Conservation (phyloP, 1,284 basidiomycete species). For the Paramarasmius palmivorus region DNA sequence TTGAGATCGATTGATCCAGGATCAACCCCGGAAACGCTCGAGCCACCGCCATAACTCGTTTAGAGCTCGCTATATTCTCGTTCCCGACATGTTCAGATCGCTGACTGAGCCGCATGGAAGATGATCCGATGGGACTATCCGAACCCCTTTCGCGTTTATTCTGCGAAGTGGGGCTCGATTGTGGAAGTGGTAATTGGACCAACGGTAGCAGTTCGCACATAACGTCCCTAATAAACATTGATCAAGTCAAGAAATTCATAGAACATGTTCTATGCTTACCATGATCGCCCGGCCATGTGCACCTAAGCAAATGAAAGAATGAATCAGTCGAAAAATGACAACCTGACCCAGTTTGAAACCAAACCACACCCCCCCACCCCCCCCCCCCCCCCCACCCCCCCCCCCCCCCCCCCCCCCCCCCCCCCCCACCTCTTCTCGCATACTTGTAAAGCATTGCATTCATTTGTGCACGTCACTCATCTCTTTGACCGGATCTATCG, state of each 20-base stretch:
- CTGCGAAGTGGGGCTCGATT: constrained; percentile 40
- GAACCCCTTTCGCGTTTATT: constrained; percentile 65
- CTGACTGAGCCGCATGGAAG: too few relatives aligned
- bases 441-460: constrained; percentile 54
- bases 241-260: background rate
- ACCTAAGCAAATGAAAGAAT: constrained; percentile 28
- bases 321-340: too few relatives aligned
- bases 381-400: too few relatives aligned
- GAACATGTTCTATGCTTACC: constrained; percentile 27
- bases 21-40: too few relatives aligned
- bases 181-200: constrained; percentile 64
- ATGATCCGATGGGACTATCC: too few relatives aligned
- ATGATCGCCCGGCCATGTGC: constrained; percentile 47
- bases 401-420: too few relatives aligned
- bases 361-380: too few relatives aligned
- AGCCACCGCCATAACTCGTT: too few relatives aligned
- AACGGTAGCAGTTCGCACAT: constrained; percentile 67
- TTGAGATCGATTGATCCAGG: too few relatives aligned
- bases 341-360: too few relatives aligned
- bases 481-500: constrained; percentile 57
- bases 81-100: too few relatives aligned
- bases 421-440: constrained; percentile 48
- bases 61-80: too few relatives aligned
- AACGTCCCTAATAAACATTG: constrained; percentile 50
- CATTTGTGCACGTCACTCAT: constrained; percentile 74